These are phyloP conservation scores for Lasiodiplodia hormozganensis DNA, from an alignment of 2,329 filamentous ascomycete species.

Conservation along the genomic window DNA sequence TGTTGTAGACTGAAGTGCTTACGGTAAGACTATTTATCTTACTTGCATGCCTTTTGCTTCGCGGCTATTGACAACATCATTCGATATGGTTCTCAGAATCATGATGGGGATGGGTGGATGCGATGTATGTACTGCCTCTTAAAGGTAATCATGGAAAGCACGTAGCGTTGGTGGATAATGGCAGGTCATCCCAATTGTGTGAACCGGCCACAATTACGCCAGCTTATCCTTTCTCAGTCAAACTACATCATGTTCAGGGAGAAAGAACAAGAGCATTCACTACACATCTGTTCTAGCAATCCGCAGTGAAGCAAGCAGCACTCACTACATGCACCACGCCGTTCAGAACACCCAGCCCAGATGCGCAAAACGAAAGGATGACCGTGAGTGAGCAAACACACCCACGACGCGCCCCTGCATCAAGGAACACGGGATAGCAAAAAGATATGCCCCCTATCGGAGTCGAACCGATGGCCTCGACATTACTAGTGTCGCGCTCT, in stretches of 20 bases:
- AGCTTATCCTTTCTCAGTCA: neutral
- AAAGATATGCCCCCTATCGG: constrained; percentile 28
- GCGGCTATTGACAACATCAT: neutral
- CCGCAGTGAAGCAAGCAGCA: neutral
- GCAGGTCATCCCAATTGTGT: neutral
- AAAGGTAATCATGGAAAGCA: too few species aligned
- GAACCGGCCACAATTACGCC: neutral
- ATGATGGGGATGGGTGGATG: too few species aligned
- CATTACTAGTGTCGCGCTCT: constrained; percentile 31
- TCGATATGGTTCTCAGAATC: too few species aligned
- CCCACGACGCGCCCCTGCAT: neutral
- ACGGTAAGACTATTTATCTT: neutral
- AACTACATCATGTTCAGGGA: neutral
- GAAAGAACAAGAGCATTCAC: neutral
- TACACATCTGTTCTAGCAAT: neutral
- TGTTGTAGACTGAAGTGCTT: neutral
- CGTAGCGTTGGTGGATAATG: too few species aligned
- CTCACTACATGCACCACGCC: too few species aligned
- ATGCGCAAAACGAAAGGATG: neutral
- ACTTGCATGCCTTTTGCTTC: neutral
- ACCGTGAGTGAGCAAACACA: neutral
- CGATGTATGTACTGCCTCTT: too few species aligned
- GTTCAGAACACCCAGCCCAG: neutral
- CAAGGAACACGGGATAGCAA: neutral
- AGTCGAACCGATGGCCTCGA: constrained; percentile 30